These are phyloP conservation scores for Yarrowia divulgata DNA, from an alignment of 805 yeast species.

Conservation along the genomic window DNA sequence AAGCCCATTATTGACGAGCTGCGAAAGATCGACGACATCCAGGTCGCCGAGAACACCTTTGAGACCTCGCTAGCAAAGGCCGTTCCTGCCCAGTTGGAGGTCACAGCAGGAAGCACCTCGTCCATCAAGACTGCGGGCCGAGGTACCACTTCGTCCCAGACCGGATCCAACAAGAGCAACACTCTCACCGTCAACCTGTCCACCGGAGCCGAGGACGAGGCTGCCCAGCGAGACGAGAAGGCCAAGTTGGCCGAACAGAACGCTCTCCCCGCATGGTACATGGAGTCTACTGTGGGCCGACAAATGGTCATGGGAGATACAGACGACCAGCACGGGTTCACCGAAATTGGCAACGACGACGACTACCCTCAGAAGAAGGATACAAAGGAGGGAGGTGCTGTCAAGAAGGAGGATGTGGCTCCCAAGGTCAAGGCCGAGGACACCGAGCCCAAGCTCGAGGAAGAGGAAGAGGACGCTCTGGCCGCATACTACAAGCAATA, in stretches of 20 bases:
- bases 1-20: conserved; percentile 85
- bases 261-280: conserved; percentile 97
- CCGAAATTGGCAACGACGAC: conserved; percentile 31
- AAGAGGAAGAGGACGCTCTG: conserved; percentile 65
- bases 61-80: conserved; percentile 82
- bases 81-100: conserved; percentile 66
- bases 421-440: conserved; percentile 43
- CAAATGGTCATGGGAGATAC: conserved; percentile 52
- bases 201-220: conserved; percentile 79
- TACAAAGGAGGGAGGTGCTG: conserved; percentile 55
- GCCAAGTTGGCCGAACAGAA: conserved; percentile 82
- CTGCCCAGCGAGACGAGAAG: conserved; percentile 72
- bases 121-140: conserved; percentile 41
- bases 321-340: conserved; percentile 35
- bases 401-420: conserved; percentile 50
- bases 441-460: conserved; percentile 40
- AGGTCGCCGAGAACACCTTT: conserved; percentile 86
- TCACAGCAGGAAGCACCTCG: conserved; percentile 39
- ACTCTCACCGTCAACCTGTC: conserved; percentile 87
- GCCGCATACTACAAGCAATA: conserved; percentile 79
- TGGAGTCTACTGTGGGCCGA: conserved; percentile 82
- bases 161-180: conserved; percentile 40
- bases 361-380: conserved; percentile 53
- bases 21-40: conserved; percentile 80
- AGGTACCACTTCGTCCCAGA: conserved; percentile 38